Evolutionary conservation across 208 protist genomes (phyloP), one percentile per base, ranked within the genome.

Genomic region (Porcisia deanei): DNA sequence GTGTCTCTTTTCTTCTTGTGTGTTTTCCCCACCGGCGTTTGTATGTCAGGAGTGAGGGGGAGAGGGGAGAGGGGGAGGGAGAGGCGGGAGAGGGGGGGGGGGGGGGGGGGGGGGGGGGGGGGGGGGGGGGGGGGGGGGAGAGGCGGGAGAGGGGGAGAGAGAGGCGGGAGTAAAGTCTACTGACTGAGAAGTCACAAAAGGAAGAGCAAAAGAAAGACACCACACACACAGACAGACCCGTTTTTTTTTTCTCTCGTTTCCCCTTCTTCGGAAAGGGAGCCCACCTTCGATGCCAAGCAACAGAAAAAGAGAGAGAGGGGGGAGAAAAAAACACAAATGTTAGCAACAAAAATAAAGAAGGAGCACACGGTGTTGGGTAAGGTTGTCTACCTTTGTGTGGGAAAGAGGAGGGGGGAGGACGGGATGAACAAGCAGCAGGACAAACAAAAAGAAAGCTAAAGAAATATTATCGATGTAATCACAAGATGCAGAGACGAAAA

Each of bases 401-500:
- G 47, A 52, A 52, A 52, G 47, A 52, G 47, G 47, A 52, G 10
- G 10, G 0, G 47, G 47, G 47, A 52, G 47, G 47, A 52, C 8
- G 47, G 47, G 47, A 12, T 52, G 8, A 52, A 57, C 6, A 22
- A 54, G 52, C 18, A 10, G 68, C 34, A 43, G 22, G 12, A 70
- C 18, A 64, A 49, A 74, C 22, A 43, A 53, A 76, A 6, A 55
- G 47, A 59, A 76, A 37, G 43, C 49, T 30, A 59, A 68, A 55
- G 25, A 68, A 68, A 45, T 22, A 69, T 10, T 18, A 30, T 30
- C 57, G 8, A 30, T 71, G 41, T 34, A 71, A 71, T 58, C 20
- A 57, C 25, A 52, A 52, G 47, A 52, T 52, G 47, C 47, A 5
- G 47, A 5, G 34, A 43, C 39, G 18, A 65, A 65, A 2, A 30